A percentile compares a stretch with the other conserved stretches of the same genome.
phyloP scores from a whole-genome alignment of 805 yeast species.

The Candida coquimbonensis region DNA sequence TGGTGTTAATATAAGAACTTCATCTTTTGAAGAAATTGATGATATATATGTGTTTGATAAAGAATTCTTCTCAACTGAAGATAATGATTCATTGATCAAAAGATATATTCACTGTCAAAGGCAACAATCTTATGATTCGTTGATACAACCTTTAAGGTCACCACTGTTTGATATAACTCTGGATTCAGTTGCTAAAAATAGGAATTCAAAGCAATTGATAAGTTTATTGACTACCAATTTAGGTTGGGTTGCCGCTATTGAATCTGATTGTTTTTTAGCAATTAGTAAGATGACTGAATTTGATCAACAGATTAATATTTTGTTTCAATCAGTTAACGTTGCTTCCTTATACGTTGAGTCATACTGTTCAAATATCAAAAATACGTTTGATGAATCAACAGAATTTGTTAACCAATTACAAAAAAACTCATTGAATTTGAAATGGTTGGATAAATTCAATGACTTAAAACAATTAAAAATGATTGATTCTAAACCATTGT shows the following conservation, averaged over 20 bases:
- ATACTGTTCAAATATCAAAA: slow-evolving; percentile 43
- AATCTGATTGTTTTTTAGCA: slow-evolving; percentile 32
- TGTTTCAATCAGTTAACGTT: slow-evolving; percentile 40
- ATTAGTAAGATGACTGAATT: slow-evolving; percentile 25
- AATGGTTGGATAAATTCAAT: slow-evolving; percentile 14
- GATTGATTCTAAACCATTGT: slow-evolving; percentile 7
- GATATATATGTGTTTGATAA: slow-evolving; percentile 62
- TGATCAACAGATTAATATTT: slow-evolving; percentile 29
- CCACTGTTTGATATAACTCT: slow-evolving; percentile 27
- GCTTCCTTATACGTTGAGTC: slow-evolving; percentile 43
- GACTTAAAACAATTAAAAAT: slow-evolving; percentile 8
- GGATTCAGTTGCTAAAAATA: slow-evolving; percentile 10
- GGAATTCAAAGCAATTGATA: slow-evolving; percentile 17
- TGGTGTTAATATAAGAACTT: slow-evolving; percentile 49
- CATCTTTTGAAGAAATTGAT: slow-evolving; percentile 38
- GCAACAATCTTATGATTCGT: slow-evolving; percentile 8
- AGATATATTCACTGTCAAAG: slow-evolving; percentile 8
- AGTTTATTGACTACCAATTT: slow-evolving; percentile 37
- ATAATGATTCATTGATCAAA: slow-evolving; percentile 8
- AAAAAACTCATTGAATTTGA: slow-evolving; percentile 31
- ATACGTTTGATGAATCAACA: slow-evolving; percentile 32
- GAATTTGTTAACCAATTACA: slow-evolving; percentile 33
- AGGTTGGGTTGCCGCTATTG: slow-evolving; percentile 46
- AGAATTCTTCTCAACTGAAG: slow-evolving; percentile 38
- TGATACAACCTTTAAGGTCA: slow-evolving; percentile 30